phyloP scores from a whole-genome alignment of 768 basidiomycete species.

The Cyclocybe aegerita region DNA sequence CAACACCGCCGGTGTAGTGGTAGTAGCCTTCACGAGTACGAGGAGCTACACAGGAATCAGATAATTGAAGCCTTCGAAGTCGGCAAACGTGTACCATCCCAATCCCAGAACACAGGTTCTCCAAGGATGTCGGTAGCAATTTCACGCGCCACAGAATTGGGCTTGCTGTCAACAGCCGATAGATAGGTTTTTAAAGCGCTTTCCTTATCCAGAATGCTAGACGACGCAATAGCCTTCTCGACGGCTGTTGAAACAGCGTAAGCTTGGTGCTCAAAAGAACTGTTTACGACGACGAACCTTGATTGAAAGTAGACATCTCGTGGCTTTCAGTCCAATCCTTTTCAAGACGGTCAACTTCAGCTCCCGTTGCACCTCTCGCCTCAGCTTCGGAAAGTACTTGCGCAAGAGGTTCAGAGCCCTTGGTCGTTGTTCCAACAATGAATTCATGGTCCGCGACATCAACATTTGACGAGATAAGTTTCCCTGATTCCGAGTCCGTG shows the following conservation, averaged over 20 bases:
- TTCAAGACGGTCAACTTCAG: constrained; percentile 74
- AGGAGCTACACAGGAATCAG: constrained; percentile 50
- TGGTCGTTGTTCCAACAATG: constrained; percentile 60
- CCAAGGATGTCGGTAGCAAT: constrained; percentile 77
- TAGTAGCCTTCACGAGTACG: constrained; percentile 92
- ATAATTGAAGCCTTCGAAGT: not conserved
- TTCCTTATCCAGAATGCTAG: constrained; percentile 50
- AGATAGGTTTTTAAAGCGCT: constrained; percentile 60
- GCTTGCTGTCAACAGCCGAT: constrained; percentile 57
- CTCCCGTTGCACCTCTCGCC: constrained; percentile 56
- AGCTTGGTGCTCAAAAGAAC: not conserved
- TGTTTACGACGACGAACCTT: constrained; percentile 50
- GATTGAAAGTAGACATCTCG: constrained; percentile 78
- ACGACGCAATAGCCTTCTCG: constrained; percentile 52
- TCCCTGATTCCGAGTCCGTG: constrained; percentile 88
- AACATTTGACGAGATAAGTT: constrained; percentile 80
- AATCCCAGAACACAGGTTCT: constrained; percentile 79
- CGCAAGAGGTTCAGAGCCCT: constrained; percentile 53
- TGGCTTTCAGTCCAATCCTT: constrained; percentile 69
- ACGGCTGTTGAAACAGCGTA: constrained; percentile 43
- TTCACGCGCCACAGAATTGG: constrained; percentile 68
- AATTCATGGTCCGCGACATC: constrained; percentile 83
- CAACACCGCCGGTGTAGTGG: constrained; percentile 79
- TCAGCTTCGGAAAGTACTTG: constrained; percentile 72
- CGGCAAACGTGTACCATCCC: constrained; percentile 63